phyloP scores from a whole-genome alignment of 345 rosid species.

The Bretschneidera sinensis region DNA sequence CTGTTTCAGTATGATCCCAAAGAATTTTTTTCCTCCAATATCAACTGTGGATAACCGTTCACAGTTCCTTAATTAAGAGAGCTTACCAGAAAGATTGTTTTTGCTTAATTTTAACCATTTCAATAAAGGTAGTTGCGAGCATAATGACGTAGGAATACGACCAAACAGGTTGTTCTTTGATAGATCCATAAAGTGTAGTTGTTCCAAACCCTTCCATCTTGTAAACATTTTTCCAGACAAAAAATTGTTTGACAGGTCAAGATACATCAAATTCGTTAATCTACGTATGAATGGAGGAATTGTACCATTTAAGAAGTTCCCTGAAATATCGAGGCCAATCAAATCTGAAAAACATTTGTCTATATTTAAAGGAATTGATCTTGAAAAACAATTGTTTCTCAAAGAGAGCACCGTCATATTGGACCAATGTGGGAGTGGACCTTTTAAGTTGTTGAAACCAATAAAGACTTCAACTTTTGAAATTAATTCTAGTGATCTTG shows the following conservation, averaged over 20 bases:
- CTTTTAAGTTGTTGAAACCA: background rate
- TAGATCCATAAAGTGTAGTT: too few species aligned
- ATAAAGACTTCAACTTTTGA: background rate
- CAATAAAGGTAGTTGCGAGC: slow-evolving; percentile 5
- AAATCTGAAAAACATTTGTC: background rate
- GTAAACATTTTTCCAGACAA: slow-evolving; percentile 17
- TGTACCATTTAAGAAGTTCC: slow-evolving; percentile 19
- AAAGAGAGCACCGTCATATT: background rate
- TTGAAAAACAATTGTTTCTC: slow-evolving; percentile 10
- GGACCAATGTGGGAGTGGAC: background rate
- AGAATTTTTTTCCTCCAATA: slow-evolving; percentile 23
- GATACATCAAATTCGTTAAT: background rate
- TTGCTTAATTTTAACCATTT: background rate
- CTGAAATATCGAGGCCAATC: background rate
- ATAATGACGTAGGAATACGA: slow-evolving; percentile 17
- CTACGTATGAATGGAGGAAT: slow-evolving; percentile 20
- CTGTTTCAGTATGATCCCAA: slow-evolving; percentile 19
- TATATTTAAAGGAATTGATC: slow-evolving; percentile 13
- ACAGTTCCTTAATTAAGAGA: slow-evolving; percentile 15
- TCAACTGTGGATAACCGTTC: slow-evolving; percentile 5
- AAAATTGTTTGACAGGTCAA: slow-evolving; percentile 20
- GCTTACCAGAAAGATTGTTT: slow-evolving; percentile 17
- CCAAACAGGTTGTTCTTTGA: too few species aligned
- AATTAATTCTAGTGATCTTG: background rate
- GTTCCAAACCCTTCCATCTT: too few species aligned